Evolutionary conservation across 2,329 filamentous ascomycete genomes (phyloP).

Genomic region (Exophiala bonariae): DNA sequence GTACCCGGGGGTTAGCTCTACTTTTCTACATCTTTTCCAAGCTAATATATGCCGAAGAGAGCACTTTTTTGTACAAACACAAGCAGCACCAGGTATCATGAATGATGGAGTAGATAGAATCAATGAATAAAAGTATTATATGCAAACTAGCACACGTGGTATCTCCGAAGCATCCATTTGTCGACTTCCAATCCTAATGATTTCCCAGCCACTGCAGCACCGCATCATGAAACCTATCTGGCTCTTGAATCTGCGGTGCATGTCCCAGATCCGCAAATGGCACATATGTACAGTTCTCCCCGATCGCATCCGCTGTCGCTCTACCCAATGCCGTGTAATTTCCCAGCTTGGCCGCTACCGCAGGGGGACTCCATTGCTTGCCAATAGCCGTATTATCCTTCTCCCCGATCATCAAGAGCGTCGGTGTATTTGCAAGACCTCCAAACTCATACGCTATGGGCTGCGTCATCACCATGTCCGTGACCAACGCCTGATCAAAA

Average conservation of each 20-base stretch:
- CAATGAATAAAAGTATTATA: too few relatives aligned
- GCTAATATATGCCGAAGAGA: too few relatives aligned
- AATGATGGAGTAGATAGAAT: too few relatives aligned
- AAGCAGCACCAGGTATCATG: too few relatives aligned
- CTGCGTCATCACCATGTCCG: conserved; percentile 58
- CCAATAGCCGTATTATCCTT: conserved; percentile 58
- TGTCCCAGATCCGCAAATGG: neutral
- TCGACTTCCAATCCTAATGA: too few relatives aligned
- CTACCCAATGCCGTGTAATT: neutral
- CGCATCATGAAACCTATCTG: neutral
- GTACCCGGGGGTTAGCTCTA: too few relatives aligned
- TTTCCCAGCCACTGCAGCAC: too few relatives aligned
- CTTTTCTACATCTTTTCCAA: too few relatives aligned
- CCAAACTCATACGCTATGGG: conserved; percentile 53
- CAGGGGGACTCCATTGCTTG: conserved; percentile 45
- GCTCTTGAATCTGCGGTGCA: conserved; percentile 1
- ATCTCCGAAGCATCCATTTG: too few relatives aligned
- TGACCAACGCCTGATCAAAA: conserved; percentile 51
- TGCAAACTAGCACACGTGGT: too few relatives aligned
- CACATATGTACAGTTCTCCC: neutral
- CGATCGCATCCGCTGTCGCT: neutral
- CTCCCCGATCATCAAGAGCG: conserved; percentile 52
- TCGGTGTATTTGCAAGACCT: conserved; percentile 43
- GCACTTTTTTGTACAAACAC: too few relatives aligned
- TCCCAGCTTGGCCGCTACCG: neutral